Evolutionary conservation across 441 rosid genomes (phyloP).

Genomic region (Bruguiera hainesii): DNA sequence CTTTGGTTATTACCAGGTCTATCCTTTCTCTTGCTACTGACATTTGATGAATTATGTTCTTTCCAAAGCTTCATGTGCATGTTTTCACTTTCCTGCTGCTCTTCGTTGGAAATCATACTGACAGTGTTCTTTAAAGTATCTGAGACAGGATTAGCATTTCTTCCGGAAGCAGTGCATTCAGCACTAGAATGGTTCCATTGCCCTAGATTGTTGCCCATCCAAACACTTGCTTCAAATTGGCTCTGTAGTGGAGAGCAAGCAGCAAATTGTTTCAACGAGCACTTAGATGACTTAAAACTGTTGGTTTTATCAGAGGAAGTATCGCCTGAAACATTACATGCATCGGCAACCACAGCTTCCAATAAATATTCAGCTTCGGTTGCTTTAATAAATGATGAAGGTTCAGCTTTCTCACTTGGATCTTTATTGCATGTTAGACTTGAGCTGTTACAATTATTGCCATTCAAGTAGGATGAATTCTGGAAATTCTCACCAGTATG

Average conservation of each 20-base stretch:
- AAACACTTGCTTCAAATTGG: not conserved
- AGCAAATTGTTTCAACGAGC: conserved; percentile 13
- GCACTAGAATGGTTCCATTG: conserved; percentile 20
- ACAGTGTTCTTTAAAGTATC: conserved; percentile 24
- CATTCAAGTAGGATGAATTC: conserved; percentile 20
- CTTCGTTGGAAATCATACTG: conserved; percentile 22
- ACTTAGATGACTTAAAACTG: conserved; percentile 16
- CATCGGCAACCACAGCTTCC: conserved; percentile 41
- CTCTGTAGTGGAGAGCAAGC: conserved; percentile 22
- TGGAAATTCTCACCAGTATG: conserved; percentile 21
- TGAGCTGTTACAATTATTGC: conserved; percentile 16
- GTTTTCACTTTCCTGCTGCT: conserved; percentile 17
- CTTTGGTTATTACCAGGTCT: conserved; percentile 41
- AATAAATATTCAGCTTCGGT: conserved; percentile 33
- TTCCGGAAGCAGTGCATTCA: conserved; percentile 8
- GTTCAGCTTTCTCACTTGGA: conserved; percentile 21
- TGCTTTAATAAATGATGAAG: conserved; percentile 22
- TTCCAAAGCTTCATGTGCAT: conserved; percentile 18
- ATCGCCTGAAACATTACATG: conserved; percentile 17
- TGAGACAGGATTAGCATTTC: conserved; percentile 16
- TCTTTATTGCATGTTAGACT: conserved; percentile 13
- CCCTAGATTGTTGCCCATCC: conserved; percentile 18
- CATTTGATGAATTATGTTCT: conserved; percentile 27
- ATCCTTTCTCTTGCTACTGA: conserved; percentile 40
- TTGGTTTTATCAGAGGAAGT: conserved; percentile 13